Evolutionary conservation across 2,329 filamentous ascomycete species (phyloP).

Genomic region (Metarhizium sp.): DNA sequence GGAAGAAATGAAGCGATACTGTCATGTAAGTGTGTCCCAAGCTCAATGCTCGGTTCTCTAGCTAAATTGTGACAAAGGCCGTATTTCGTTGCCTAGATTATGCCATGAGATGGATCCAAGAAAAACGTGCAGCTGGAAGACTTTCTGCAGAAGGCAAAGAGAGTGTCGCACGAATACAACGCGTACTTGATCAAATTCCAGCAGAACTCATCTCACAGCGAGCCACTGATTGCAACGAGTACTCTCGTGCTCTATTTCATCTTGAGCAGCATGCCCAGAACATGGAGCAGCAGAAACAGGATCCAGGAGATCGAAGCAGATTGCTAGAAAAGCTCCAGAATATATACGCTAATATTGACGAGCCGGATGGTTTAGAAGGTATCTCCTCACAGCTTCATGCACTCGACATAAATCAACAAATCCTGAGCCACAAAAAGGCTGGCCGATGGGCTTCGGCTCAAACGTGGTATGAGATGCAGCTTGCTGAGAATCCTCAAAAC

Average conservation of each 20-base stretch:
- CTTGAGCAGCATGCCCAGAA: conserved; percentile 79
- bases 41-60: neutral
- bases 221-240: conserved; percentile 90
- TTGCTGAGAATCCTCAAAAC: conserved; percentile 71
- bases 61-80: conserved; percentile 40
- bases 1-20: conserved; percentile 75
- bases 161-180: conserved; percentile 39
- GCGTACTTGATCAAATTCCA: conserved; percentile 54
- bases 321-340: conserved; percentile 75
- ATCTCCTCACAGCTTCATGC: conserved; percentile 81
- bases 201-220: conserved; percentile 65
- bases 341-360: conserved; percentile 95
- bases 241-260: conserved; percentile 84
- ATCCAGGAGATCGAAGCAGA: conserved; percentile 46
- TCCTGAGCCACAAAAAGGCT: conserved; percentile 84
- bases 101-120: conserved; percentile 79
- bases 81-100: conserved; percentile 91
- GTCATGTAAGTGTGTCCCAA: conserved; percentile 53
- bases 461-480: conserved; percentile 91
- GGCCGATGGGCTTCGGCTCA: conserved; percentile 91
- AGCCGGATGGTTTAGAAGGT: conserved; percentile 91
- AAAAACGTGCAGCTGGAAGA: conserved; percentile 39
- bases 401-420: conserved; percentile 87
- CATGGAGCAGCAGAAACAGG: conserved; percentile 33
- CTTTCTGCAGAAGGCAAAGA: conserved; percentile 33